Conservation (phyloP, 116 monocot genomes). For the Cymodocea nodosa region DNA sequence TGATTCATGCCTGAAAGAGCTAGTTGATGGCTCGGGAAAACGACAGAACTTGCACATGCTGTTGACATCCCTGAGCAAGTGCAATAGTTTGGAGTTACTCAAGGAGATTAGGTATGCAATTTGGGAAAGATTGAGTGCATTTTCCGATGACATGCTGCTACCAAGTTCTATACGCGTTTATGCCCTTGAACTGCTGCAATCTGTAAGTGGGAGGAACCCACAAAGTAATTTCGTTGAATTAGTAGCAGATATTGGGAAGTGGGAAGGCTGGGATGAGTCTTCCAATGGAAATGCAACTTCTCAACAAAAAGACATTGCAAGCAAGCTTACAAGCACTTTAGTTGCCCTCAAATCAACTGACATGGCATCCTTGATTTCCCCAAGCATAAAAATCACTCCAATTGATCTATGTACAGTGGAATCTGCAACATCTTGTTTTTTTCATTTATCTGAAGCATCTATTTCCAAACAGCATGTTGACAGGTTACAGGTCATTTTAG, state of each 20-base stretch:
- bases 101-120: constrained; percentile 41
- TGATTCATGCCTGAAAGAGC: constrained; percentile 21
- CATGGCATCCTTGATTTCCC: constrained; percentile 37
- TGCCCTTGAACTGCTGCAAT: constrained; percentile 76
- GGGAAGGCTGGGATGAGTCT: constrained; percentile 71
- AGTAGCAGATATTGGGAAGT: constrained; percentile 39
- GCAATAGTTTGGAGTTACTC: constrained; percentile 30
- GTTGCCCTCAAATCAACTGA: constrained; percentile 69
- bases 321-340: constrained; percentile 45
- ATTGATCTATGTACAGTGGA: constrained; percentile 51
- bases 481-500: constrained; percentile 45
- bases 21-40: constrained; percentile 17
- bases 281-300: constrained; percentile 8
- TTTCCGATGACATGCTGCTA: constrained; percentile 55
- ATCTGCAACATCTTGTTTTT: constrained; percentile 66
- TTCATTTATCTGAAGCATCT: constrained; percentile 33
- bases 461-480: constrained; percentile 28
- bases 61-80: constrained; percentile 59
- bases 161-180: constrained; percentile 44
- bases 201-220: constrained; percentile 44
- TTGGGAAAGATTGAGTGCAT: constrained; percentile 53
- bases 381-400: constrained; percentile 31
- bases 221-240: constrained; percentile 33
- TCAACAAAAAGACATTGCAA: constrained; percentile 16
- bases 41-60: constrained; percentile 28